A percentile compares a stretch with the other conserved stretches of the same genome.
Conservation (phyloP, 2,329 filamentous ascomycete species). For the Cylindrodendrum hubeiense region DNA sequence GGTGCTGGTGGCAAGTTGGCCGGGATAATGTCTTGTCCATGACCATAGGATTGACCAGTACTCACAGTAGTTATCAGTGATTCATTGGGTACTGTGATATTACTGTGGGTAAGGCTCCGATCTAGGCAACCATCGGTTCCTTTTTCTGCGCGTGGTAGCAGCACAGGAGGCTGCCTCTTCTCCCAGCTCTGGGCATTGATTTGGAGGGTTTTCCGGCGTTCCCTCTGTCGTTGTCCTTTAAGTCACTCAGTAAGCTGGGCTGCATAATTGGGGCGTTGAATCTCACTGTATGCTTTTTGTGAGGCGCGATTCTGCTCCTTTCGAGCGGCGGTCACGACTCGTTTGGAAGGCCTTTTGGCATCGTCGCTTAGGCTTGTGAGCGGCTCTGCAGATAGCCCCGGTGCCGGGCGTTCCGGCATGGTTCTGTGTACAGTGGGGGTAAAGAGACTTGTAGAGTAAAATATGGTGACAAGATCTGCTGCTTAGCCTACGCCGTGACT, state of each 20-base stretch:
- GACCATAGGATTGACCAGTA: neutral
- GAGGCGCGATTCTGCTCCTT: slow-evolving; percentile 44
- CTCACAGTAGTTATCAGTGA: accelerated
- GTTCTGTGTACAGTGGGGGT: too few relatives aligned
- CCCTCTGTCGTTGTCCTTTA: slow-evolving; percentile 35
- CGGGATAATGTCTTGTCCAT: neutral
- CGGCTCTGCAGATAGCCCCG: neutral
- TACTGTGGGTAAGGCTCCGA: neutral
- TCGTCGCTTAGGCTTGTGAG: neutral
- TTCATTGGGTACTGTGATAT: too few relatives aligned
- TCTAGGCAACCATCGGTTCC: neutral
- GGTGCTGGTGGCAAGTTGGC: neutral
- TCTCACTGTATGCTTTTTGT: slow-evolving; percentile 41
- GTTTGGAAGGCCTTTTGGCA: slow-evolving; percentile 14
- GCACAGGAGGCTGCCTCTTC: neutral
- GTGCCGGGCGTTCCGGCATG: neutral
- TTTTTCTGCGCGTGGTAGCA: neutral
- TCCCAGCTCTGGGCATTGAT: neutral
- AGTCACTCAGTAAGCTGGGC: neutral
- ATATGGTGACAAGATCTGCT: neutral
- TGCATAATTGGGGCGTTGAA: neutral
- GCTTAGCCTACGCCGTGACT: too few relatives aligned
- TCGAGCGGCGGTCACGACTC: slow-evolving; percentile 36
- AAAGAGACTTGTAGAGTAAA: neutral
- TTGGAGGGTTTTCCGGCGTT: neutral